These are phyloP conservation scores for Phytophthora podocarpi DNA, from an alignment of 352 stramenopile species.

Conservation along the genomic window DNA sequence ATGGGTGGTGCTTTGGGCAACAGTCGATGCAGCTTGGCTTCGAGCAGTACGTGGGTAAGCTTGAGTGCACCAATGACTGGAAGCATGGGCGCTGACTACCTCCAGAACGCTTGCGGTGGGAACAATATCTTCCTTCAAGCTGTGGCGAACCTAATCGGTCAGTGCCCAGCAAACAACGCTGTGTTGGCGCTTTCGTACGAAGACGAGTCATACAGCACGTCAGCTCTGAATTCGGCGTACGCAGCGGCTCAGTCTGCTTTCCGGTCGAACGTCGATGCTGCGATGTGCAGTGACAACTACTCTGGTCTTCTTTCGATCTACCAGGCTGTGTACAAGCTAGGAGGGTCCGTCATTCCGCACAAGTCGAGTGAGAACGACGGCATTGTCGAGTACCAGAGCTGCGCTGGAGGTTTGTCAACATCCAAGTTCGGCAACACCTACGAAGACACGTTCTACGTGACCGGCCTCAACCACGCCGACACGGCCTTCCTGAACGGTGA, in stretches of 20 bases:
- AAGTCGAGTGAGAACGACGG: constrained; percentile 40
- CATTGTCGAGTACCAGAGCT: constrained; percentile 54
- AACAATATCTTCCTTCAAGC: constrained; percentile 29
- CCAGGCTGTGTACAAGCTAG: constrained; percentile 26
- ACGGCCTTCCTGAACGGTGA: constrained; percentile 44
- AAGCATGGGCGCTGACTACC: constrained; percentile 46
- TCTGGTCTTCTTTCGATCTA: constrained; percentile 39
- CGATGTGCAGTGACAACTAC: constrained; percentile 46
- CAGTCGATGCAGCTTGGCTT: constrained; percentile 42
- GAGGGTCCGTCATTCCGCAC: constrained; percentile 34
- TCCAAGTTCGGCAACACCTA: constrained; percentile 43
- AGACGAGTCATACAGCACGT: constrained; percentile 20
- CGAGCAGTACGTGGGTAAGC: constrained; percentile 36
- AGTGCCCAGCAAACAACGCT: constrained; percentile 35
- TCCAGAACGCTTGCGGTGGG: constrained; percentile 36
- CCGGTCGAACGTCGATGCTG: constrained; percentile 34
- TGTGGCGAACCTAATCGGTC: constrained; percentile 37
- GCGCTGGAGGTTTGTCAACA: constrained; percentile 26
- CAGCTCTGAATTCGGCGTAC: constrained; percentile 30
- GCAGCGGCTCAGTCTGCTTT: constrained; percentile 31
- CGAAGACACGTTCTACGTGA: constrained; percentile 40
- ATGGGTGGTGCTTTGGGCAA: constrained; percentile 39
- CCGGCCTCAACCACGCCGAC: constrained; percentile 48
- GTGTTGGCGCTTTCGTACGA: constrained; percentile 34
- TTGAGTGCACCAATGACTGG: constrained; percentile 43